Percentiles rank a stretch among this genome's conserved stretches.
phyloP scores from a whole-genome alignment of 2,329 filamentous ascomycete genomes.

The Beauveria sp. region DNA sequence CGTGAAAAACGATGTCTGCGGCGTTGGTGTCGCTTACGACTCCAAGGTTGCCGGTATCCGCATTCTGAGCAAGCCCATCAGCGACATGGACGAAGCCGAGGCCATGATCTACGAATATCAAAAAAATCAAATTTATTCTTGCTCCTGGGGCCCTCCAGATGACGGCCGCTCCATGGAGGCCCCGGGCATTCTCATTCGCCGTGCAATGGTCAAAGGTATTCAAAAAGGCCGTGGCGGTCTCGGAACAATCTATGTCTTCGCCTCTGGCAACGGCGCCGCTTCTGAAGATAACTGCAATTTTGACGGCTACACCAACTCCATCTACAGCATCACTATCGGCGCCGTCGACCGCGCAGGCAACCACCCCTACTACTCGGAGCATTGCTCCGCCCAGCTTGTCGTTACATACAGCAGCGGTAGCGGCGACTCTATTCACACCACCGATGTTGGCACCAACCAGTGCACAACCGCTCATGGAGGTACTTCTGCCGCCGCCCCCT shows the following conservation, averaged over 20 bases:
- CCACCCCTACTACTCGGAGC: constrained; percentile 96
- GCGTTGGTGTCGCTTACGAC: constrained; percentile 92
- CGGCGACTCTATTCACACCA: constrained; percentile 88
- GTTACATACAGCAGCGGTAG: constrained; percentile 94
- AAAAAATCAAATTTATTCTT: constrained; percentile 94
- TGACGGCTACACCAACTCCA: constrained; percentile 98
- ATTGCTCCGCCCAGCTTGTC: constrained; percentile 89
- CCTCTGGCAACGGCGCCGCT: constrained; percentile 80
- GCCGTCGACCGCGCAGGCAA: constrained; percentile 78
- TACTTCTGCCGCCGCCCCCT: constrained; percentile 87
- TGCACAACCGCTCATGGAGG: constrained; percentile 84
- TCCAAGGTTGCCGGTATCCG: constrained; percentile 84
- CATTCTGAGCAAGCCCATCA: constrained; percentile 84
- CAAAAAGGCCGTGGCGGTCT: constrained; percentile 77
- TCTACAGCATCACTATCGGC: constrained; percentile 96
- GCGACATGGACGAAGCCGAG: constrained; percentile 83
- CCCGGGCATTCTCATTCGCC: constrained; percentile 78
- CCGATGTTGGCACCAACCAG: constrained; percentile 75
- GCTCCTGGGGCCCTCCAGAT: constrained; percentile 95
- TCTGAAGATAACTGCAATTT: constrained; percentile 97
- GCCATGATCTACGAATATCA: constrained; percentile 90
- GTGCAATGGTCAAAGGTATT: constrained; percentile 85
- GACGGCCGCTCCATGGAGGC: constrained; percentile 92
- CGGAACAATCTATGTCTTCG: constrained; percentile 93
- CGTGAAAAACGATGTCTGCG: constrained; percentile 86